Conservation (phyloP, 1,139 yeast genomes). For the Yamadazyma aaseri region DNA sequence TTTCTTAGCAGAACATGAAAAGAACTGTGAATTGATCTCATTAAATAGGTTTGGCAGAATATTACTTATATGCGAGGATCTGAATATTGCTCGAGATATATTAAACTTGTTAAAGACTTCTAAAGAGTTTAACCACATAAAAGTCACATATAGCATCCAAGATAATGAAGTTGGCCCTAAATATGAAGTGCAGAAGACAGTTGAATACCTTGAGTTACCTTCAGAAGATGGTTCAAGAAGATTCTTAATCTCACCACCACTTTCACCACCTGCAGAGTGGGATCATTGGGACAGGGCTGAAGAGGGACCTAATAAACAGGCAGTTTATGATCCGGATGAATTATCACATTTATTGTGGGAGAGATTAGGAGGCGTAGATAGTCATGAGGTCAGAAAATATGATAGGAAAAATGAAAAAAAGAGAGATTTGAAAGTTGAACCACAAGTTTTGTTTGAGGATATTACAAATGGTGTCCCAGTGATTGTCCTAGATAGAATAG, state of each 20-base stretch:
- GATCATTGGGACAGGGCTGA: slow-evolving; percentile 44
- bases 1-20: slow-evolving; percentile 24
- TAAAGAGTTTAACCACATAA: slow-evolving; percentile 18
- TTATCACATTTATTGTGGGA: slow-evolving; percentile 47
- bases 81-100: slow-evolving; percentile 23
- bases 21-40: slow-evolving; percentile 34
- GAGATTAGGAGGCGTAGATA: slow-evolving; percentile 40
- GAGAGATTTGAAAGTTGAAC: slow-evolving; percentile 22
- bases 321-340: slow-evolving; percentile 41
- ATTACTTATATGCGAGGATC: slow-evolving; percentile 32
- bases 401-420: slow-evolving; percentile 18
- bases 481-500: slow-evolving; percentile 30
- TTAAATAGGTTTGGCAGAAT: slow-evolving; percentile 36
- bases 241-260: slow-evolving; percentile 47
- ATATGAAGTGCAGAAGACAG: slow-evolving; percentile 12
- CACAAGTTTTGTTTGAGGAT: slow-evolving; percentile 40
- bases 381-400: slow-evolving; percentile 33
- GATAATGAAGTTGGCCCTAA: slow-evolving; percentile 26
- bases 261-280: slow-evolving; percentile 51
- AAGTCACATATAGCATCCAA: slow-evolving; percentile 32
- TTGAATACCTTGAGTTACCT: slow-evolving; percentile 42
- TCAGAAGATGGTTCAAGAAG: slow-evolving; percentile 39
- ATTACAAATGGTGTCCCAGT: slow-evolving; percentile 39
- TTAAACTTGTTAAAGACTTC: slow-evolving; percentile 17
- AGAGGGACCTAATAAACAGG: slow-evolving; percentile 40